Evolutionary conservation across 2,329 filamentous ascomycete species (phyloP), one percentile per base, ranked within the genome.

Genomic region (Apiospora phragmitis): DNA sequence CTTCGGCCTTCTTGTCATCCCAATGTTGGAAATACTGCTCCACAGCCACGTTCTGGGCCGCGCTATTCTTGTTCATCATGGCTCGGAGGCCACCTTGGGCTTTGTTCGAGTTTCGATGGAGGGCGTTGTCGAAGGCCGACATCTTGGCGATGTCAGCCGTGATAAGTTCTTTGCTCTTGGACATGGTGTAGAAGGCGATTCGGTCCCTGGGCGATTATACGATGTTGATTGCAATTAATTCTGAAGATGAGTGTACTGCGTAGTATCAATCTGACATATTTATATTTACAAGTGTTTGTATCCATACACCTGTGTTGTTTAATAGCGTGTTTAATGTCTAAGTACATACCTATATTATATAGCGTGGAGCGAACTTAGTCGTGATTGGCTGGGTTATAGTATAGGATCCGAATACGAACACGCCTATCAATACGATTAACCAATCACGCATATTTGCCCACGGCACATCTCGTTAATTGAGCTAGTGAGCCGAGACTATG

Each of bases 21-120:
- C 91, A 94, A 79, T 93, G 92, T 85, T 93, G 93, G 85, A 93
- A 93, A 83, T 94, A 94, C 79, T 93, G 90, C 76, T 93, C 90
- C 32, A 92, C 86, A 59, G 91, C 91, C 69, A 89, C 88, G 79
- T 91, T 88, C 76, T 93, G 90, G 8, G 91, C 91, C 32, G 82
- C 83, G 73, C 86, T 84, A 80, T 93, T 88, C 83, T 94, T 93
- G 77, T 85, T 85, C 77, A 92, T 81, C 88, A 93, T 90, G 72
- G 91, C 89, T 73, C 84, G 81, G 76, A 93, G 85, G 70, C 89
- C 88, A 76, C 86, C 88, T 69, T 83, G 80, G 43, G 85, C 83
- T 74, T 85, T 80, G 26, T 89, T 81, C 68, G 89, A 89, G 73
- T 88, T 86, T 75, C 89, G 89, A 79, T 92, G 90, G 80, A 92